A percentile compares a stretch with the other conserved stretches of the same genome.
Conservation (phyloP, 495 filamentous ascomycete species). For the Penicillium subrubescens region DNA sequence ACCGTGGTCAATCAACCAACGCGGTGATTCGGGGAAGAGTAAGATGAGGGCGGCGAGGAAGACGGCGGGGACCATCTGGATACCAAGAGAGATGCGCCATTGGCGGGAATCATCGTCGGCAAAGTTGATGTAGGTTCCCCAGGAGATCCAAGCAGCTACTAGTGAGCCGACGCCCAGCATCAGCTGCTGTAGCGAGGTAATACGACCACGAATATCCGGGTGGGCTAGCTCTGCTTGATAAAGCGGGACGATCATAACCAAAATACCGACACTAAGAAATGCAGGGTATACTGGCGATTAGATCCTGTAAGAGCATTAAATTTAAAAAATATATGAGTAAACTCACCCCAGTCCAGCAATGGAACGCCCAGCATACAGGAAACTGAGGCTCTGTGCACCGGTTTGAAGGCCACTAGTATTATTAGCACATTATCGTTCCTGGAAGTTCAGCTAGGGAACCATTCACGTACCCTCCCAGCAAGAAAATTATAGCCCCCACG, state of each 20-base stretch:
- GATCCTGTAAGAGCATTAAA: too few species aligned
- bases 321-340: neutral
- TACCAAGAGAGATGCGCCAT: conserved; percentile 42
- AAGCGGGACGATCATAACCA: conserved; percentile 38
- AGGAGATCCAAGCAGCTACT: conserved; percentile 24
- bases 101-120: conserved; percentile 39
- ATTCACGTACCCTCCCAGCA: conserved; percentile 22
- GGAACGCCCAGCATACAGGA: conserved; percentile 23
- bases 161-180: conserved; percentile 26
- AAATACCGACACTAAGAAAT: conserved; percentile 52
- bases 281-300: neutral
- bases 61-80: conserved; percentile 60
- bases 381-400: conserved; percentile 1
- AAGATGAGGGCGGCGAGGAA: conserved; percentile 61
- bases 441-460: too few species aligned
- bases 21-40: conserved; percentile 53
- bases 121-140: conserved; percentile 40
- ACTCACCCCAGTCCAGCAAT: conserved; percentile 25
- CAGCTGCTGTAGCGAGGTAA: conserved; percentile 26
- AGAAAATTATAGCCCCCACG: conserved; percentile 26
- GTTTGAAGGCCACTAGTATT: conserved; percentile 14
- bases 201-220: conserved; percentile 23
- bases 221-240: conserved; percentile 29
- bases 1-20: conserved; percentile 50
- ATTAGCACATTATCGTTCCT: neutral